phyloP scores from a whole-genome alignment of 1,284 basidiomycete species.

The Testicularia cyperi region DNA sequence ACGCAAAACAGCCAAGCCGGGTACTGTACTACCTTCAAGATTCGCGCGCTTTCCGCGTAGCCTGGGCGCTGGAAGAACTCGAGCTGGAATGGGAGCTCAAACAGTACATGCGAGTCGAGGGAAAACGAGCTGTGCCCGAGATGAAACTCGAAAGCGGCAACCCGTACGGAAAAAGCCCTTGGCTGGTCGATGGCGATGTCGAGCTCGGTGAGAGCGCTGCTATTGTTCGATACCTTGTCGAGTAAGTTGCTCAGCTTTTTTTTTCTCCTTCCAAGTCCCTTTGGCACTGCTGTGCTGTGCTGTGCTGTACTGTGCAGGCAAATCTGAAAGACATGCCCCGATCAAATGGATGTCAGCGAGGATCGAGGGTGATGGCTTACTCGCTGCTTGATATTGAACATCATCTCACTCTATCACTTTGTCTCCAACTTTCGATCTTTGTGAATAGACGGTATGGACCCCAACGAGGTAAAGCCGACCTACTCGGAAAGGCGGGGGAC shows the following conservation, averaged over 20 bases:
- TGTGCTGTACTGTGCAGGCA: no score
- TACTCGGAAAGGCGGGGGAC: slow-evolving; percentile 1
- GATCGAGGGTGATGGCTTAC: no score
- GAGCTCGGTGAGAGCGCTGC: slow-evolving; percentile 7
- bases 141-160: slow-evolving; percentile 12
- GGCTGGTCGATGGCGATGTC: slow-evolving; percentile 8
- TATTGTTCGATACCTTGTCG: slow-evolving; percentile 15
- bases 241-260: no score
- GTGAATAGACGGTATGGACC: slow-evolving; percentile 8
- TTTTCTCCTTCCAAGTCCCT: no score
- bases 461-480: not conserved
- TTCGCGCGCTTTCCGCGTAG: slow-evolving; percentile 25
- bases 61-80: slow-evolving; percentile 26
- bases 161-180: slow-evolving; percentile 20
- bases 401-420: no score
- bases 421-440: no score
- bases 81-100: slow-evolving; percentile 8
- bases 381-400: no score
- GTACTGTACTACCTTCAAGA: slow-evolving; percentile 25
- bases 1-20: not conserved
- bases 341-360: no score
- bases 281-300: no score
- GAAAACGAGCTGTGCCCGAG: slow-evolving; percentile 12
- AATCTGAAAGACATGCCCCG: no score
- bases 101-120: slow-evolving; percentile 10